phyloP scores from a whole-genome alignment of 805 yeast species.

The Komagataella pastoris region DNA sequence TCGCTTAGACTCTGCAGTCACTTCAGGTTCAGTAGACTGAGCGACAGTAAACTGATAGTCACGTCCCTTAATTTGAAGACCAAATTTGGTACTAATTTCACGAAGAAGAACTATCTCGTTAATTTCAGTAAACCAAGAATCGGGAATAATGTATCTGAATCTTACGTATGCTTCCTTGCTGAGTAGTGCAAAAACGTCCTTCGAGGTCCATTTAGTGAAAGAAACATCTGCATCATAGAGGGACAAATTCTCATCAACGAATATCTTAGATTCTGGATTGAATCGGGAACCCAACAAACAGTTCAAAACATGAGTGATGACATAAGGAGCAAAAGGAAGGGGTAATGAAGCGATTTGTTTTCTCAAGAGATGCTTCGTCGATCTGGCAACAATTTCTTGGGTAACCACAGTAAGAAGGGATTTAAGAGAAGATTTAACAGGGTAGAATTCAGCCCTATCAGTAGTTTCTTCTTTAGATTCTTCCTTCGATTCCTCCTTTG shows the following conservation, averaged over 20 bases:
- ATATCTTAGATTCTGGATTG: slow-evolving; percentile 25
- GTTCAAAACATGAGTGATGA: slow-evolving; percentile 63
- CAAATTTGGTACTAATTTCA: slow-evolving; percentile 63
- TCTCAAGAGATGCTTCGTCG: slow-evolving; percentile 63
- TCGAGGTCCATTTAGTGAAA: slow-evolving; percentile 32
- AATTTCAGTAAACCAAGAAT: slow-evolving; percentile 29
- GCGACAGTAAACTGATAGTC: slow-evolving; percentile 35
- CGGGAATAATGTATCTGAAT: slow-evolving; percentile 47
- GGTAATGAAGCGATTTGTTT: slow-evolving; percentile 32
- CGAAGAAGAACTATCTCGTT: slow-evolving; percentile 36
- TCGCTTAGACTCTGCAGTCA: slow-evolving; percentile 18
- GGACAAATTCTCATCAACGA: slow-evolving; percentile 25
- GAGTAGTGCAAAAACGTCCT: slow-evolving; percentile 28
- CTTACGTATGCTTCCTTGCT: slow-evolving; percentile 41
- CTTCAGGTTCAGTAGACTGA: slow-evolving; percentile 17
- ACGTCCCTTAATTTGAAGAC: slow-evolving; percentile 69
- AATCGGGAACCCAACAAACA: slow-evolving; percentile 43
- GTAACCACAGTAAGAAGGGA: slow-evolving; percentile 34
- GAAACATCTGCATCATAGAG: slow-evolving; percentile 29
- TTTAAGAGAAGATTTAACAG: slow-evolving; percentile 26
- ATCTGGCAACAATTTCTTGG: slow-evolving; percentile 71
- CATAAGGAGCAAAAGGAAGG: slow-evolving; percentile 36
- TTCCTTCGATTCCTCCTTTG: slow-evolving; percentile 13
- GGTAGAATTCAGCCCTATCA: slow-evolving; percentile 26
- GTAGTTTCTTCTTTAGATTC: slow-evolving; percentile 19